Conservation (phyloP, 148 eudicot genomes). For the Chenopodium quinoa region DNA sequence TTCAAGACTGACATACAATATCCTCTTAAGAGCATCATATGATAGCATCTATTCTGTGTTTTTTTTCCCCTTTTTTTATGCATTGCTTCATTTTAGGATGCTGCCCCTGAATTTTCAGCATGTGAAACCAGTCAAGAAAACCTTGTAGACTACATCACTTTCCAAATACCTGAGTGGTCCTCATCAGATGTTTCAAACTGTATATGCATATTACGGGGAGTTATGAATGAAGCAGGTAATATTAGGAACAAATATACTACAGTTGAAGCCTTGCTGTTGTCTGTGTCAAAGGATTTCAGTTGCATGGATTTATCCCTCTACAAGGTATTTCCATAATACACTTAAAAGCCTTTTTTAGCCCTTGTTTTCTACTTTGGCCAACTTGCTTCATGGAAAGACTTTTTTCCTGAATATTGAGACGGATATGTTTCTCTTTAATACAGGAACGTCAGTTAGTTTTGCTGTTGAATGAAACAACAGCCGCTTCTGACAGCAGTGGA, state of each 20-base stretch:
- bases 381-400: not conserved
- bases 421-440: conserved; percentile 13
- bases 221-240: conserved; percentile 37
- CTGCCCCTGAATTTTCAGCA: conserved; percentile 37
- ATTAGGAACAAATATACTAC: conserved; percentile 36
- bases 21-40: not conserved
- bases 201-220: conserved; percentile 63
- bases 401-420: not conserved
- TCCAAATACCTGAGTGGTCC: conserved; percentile 74
- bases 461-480: conserved; percentile 55
- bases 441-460: conserved; percentile 89
- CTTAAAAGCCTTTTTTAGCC: not conserved
- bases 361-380: not conserved
- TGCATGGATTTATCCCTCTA: conserved; percentile 91
- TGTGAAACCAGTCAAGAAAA: conserved; percentile 35
- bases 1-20: not conserved
- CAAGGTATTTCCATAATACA: conserved; percentile 45
- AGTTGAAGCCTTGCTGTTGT: conserved; percentile 62
- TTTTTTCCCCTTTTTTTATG: conserved; percentile 6
- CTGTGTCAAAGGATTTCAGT: conserved; percentile 65
- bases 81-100: conserved; percentile 40
- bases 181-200: conserved; percentile 54
- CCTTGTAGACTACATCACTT: conserved; percentile 58
- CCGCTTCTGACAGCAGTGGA: conserved; percentile 57
- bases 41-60: not conserved